Evolutionary conservation across 2,329 filamentous ascomycete species (phyloP), one percentile per base, ranked within the genome.

Genomic region (Cyphellophora attinorum): DNA sequence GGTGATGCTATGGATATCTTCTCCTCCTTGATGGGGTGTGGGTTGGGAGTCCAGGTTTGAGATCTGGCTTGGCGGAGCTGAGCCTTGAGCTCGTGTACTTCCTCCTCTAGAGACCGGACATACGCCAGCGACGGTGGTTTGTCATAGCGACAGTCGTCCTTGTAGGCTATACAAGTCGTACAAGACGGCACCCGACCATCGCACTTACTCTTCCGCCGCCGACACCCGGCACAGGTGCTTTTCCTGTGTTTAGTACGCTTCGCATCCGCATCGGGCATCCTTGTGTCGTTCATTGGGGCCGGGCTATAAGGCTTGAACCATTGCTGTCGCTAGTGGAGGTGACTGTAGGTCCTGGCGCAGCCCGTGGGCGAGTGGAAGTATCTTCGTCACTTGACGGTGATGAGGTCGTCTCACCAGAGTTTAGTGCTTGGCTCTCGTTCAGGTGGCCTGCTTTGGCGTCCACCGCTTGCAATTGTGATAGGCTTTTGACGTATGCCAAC

Each of bases 131-230:
- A 49, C 15, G 46, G 44, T 11, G 46, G 39, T 31, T 48, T 48
- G 33, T 48, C 45, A 33, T 48, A 48, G 23, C 45, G 39, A 29
- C 45, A 48, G 27, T 48, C 44, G 37, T 48, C 45, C 37, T 48
- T 48, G 34, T 48, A 48, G n/a, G 45, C 45, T 19, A 48, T 46
- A 31, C 45, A 48, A 18, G 43, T 48, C 17, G 13, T 21, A 6
- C 5, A 8, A 6, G 19, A 28, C 33, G 39, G 18, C 15, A 27
- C 6, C 11, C 12, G 3, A 11, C 45, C 45, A 21, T 48, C 45
- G 40, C 45, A 48, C 37, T 48, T 48, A 17, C 43, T 44, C 44
- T 48, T 48, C 36, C 45, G 35, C 31, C 45, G 34, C n/a, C 45
- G 43, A 35, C 45, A 48, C 5, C 44, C 45, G 19, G 44, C 45